Evolutionary conservation across 495 filamentous ascomycete species (phyloP), one percentile per base, ranked within the genome.

Genomic region (Margaritispora aquatica): DNA sequence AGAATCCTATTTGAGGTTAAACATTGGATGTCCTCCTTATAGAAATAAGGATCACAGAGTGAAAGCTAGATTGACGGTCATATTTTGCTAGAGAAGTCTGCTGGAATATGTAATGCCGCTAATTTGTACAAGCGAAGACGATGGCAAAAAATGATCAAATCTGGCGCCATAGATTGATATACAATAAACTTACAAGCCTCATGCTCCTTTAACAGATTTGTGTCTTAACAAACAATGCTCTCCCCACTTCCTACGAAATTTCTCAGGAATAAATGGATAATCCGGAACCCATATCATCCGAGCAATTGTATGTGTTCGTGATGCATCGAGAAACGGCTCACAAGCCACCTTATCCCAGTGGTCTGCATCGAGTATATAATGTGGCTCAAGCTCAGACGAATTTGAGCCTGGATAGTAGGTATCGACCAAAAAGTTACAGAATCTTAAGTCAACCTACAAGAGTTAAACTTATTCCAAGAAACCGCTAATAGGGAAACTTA

Each of bases 401-500:
- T 72, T 58, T 15, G 70, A 72, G 48, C 76, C 76, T 0, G 88
- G 84, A 63, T 93, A 92, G 57, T 87, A 84, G 2, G 90, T 94
- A 69, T 98, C 94, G 34, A 97, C 85, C 17, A 98, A 69, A 73
- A 93, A 97, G 22, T 82, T 79, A 67, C 95, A 97, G 47, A 82
- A 76, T 34, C 74, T 77, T 48, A 95, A 71, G 56, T 90, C 85
- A 24, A 84, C 74, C 87, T 89, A 56, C 21, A 17, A 34, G 9
- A 15, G 22, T 58, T 8, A 52, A 26, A 17, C 38, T 59, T 41
- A 65, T 47, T 55, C 21, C 15, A 48, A 15, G 13, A 19, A 51
- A 53, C 27, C n/a, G 15, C 23, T 19, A 36, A 9, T n/a, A 41
- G 17, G 7, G n/a, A 4, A 9, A 70, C 84, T 74, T 69, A 89